Base-by-base conservation (phyloP, 805 yeast genomes). In the Candida incommunis region DNA sequence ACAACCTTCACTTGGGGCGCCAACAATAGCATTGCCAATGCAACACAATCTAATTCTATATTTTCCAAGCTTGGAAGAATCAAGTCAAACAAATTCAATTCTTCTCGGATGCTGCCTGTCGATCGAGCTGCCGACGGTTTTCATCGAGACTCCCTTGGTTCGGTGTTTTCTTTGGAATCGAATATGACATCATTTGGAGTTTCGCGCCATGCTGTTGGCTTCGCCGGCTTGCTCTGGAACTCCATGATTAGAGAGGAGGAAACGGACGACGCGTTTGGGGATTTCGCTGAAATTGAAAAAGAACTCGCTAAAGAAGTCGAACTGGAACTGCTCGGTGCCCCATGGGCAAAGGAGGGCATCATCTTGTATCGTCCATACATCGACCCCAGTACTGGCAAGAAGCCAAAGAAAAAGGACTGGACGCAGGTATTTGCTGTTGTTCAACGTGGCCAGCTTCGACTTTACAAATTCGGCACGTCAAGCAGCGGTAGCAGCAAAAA, bases 311-410 rank as follows among this genome's bases (percentile, higher is more conserved):
- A 69, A 47, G 86, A 80, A 58, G 68, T 74, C 50, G 74, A 73
- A 31, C 64, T 80, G 46, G 87, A 79, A 54, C 65, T 76, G 41
- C 70, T 71, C 44, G 90, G 90, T 1, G 77, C 88, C 0, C 90
- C 92, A 1, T 82, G 84, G 76, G 69, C 78, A 46, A 79, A 82
- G 56, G 90, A 82, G 61, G 90, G 92, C 1, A 23, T 41, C 43
- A 21, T 46, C 43, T 67, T 72, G 48, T 54, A 59, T 50, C 41
- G 56, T 46, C 54, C 57, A 3, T 54, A 50, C 25, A 50, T 54
- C 24, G 58, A 55, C 45, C 55, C 59, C 3, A 51, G 50, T 35
- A 44, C 58, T 11, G 54, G 54, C 25, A 53, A 55, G 41, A 50
- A 52, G 46, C 48, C 49, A 42, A 51, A 54, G 45, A 54, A 55